Evolutionary conservation across 139 green algal genomes (phyloP).

Genomic region (Ulvella scutata): DNA sequence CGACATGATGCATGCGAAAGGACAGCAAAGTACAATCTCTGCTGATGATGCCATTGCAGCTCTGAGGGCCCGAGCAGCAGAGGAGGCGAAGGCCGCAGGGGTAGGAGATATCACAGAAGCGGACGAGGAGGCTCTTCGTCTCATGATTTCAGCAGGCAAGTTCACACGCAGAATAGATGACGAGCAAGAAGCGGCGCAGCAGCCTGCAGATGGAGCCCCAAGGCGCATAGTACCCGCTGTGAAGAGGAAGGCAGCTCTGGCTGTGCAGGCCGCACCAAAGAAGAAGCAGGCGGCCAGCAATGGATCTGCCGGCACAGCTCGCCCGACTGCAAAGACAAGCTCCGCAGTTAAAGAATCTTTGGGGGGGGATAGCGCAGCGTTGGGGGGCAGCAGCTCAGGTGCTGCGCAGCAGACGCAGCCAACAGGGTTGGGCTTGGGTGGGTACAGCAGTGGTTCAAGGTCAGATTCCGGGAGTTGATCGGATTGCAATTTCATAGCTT

Average conservation of each 20-base stretch:
- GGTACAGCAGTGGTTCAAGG: neutral
- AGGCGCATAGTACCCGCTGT: neutral
- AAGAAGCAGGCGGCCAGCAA: neutral
- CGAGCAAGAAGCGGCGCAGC: neutral
- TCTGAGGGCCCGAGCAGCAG: constrained; percentile 26
- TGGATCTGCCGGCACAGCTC: too few relatives aligned
- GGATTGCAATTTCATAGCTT: too few relatives aligned
- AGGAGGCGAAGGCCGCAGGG: constrained; percentile 7
- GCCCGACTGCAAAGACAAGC: too few relatives aligned
- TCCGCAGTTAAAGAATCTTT: too few relatives aligned
- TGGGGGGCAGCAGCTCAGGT: too few relatives aligned
- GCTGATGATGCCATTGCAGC: constrained; percentile 42
- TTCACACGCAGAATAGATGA: neutral
- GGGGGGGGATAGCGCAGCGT: too few relatives aligned
- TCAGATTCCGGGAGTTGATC: too few relatives aligned
- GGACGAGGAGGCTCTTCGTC: constrained; percentile 39
- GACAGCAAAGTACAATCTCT: constrained; percentile 25
- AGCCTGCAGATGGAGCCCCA: neutral
- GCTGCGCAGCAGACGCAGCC: too few relatives aligned
- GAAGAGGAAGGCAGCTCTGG: neutral
- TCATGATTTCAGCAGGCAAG: neutral
- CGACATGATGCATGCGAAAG: constrained; percentile 72
- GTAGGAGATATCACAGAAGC: constrained; percentile 34
- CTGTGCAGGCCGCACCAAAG: neutral
- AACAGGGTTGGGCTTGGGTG: neutral